Conservation (phyloP, 2,329 filamentous ascomycete species). For the Parafenestella ontariensis region DNA sequence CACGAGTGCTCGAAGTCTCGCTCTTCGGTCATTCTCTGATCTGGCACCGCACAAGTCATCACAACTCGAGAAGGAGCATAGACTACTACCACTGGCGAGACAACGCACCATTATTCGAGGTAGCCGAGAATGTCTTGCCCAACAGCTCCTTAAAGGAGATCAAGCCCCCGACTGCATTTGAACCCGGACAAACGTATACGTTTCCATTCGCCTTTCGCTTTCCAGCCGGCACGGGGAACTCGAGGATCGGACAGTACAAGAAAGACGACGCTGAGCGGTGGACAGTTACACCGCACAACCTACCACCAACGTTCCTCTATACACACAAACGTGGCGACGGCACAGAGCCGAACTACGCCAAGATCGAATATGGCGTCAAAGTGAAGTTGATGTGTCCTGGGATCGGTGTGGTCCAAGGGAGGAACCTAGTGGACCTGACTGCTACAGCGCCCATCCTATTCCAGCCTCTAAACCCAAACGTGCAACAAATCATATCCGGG, state of each 20-base stretch:
- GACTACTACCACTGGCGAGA: conserved; percentile 33
- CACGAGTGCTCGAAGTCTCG: conserved; percentile 26
- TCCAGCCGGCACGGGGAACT: conserved; percentile 23
- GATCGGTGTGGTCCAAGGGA: conserved; percentile 9
- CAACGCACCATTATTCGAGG: conserved; percentile 28
- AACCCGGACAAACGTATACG: conserved; percentile 19
- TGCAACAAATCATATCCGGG: not conserved
- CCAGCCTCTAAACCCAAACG: conserved; percentile 19
- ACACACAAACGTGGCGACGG: not conserved
- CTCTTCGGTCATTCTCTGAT: conserved; percentile 30
- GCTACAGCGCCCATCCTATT: conserved; percentile 23
- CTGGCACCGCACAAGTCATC: conserved; percentile 23
- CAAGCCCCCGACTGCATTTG: not conserved
- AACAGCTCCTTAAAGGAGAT: not conserved
- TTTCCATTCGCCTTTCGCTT: conserved; percentile 31
- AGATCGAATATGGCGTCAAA: conserved; percentile 29
- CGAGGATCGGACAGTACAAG: conserved; percentile 24
- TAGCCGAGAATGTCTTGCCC: conserved; percentile 21
- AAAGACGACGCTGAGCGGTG: conserved; percentile 17
- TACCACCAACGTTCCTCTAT: conserved; percentile 31
- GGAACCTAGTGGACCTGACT: conserved; percentile 12
- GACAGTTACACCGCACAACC: conserved; percentile 22
- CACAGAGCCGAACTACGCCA: conserved; percentile 19
- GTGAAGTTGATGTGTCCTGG: conserved; percentile 23
- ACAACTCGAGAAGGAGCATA: not conserved